These are phyloP conservation scores for Plasmodium coatneyi DNA, from an alignment of 169 alveolate species.

Conservation along the genomic window DNA sequence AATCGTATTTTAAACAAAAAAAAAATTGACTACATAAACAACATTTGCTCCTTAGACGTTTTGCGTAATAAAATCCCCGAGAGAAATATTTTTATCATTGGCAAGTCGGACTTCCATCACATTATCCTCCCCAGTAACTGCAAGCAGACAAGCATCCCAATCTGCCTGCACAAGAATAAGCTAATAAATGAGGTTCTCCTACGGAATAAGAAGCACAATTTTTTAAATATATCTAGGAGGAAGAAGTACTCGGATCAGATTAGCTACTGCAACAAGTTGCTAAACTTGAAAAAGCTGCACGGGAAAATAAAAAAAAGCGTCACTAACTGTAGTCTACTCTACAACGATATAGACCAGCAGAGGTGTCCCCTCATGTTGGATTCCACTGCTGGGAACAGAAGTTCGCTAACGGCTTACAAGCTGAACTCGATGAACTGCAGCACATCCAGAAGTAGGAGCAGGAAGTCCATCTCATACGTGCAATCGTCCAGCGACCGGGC, in stretches of 20 bases:
- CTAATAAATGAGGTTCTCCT: slow-evolving; percentile 25
- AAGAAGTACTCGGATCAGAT: slow-evolving; percentile 63
- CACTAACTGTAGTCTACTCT: slow-evolving; percentile 20
- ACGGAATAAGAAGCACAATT: slow-evolving; percentile 43
- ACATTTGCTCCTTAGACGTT: slow-evolving; percentile 34
- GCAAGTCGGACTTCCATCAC: slow-evolving; percentile 25
- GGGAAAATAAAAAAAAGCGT: slow-evolving; percentile 27
- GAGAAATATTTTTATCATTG: slow-evolving; percentile 42
- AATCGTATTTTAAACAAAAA: slow-evolving; percentile 56
- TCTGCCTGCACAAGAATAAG: slow-evolving; percentile 37
- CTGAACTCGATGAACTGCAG: background rate
- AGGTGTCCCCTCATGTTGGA: slow-evolving; percentile 7
- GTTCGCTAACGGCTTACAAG: background rate
- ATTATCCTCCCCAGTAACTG: slow-evolving; percentile 34
- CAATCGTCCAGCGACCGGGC: slow-evolving; percentile 10
- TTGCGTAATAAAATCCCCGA: slow-evolving; percentile 51
- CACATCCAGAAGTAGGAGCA: background rate
- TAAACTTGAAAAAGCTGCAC: slow-evolving; percentile 35
- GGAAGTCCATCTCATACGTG: slow-evolving; percentile 2
- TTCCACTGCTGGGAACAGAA: background rate
- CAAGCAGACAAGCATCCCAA: slow-evolving; percentile 21
- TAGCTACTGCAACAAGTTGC: slow-evolving; percentile 16
- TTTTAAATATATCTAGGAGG: slow-evolving; percentile 25
- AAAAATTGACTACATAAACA: slow-evolving; percentile 59
- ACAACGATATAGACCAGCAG: slow-evolving; percentile 2